Conservation (phyloP, 1,284 basidiomycete species). For the Sanghuangporus weigelae region DNA sequence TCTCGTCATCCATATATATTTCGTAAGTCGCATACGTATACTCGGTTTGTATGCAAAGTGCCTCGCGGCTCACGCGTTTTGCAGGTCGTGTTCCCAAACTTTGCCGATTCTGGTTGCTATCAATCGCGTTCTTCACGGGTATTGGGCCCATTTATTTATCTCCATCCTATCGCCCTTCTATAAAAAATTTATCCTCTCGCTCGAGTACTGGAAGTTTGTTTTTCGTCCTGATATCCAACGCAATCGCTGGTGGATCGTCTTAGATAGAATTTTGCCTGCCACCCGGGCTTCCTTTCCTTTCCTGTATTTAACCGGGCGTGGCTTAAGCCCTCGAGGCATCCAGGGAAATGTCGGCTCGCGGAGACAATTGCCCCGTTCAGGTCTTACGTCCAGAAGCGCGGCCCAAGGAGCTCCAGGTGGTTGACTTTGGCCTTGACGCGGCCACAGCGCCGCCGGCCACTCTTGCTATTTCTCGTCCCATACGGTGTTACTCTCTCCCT, state of each 20-base stretch:
- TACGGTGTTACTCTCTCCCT: slow-evolving; percentile 4
- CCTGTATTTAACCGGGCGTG: background rate
- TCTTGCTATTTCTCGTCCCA: background rate
- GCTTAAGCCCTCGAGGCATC: slow-evolving; percentile 5
- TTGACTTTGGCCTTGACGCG: slow-evolving; percentile 2
- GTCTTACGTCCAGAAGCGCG: slow-evolving; percentile 1
- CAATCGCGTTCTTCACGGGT: background rate
- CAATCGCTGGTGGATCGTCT: slow-evolving; percentile 7
- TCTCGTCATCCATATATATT: background rate
- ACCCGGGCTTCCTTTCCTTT: background rate
- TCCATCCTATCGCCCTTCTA: background rate
- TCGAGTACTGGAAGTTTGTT: background rate
- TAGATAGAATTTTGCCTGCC: background rate
- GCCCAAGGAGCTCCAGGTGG: background rate
- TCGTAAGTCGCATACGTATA: background rate
- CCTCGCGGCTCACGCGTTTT: slow-evolving; percentile 17
- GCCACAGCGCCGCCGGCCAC: background rate
- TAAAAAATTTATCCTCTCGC: background rate
- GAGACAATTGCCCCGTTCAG: slow-evolving; percentile 2
- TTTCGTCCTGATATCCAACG: slow-evolving; percentile 1
- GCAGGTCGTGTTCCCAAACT: slow-evolving; percentile 14
- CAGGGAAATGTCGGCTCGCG: slow-evolving; percentile 9
- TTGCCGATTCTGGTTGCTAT: slow-evolving; percentile 1
- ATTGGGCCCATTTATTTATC: background rate
- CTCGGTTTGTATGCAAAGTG: background rate